These are phyloP conservation scores for Sporothrix brunneoviolacea DNA, from an alignment of 2,329 filamentous ascomycete species.

Conservation along the genomic window DNA sequence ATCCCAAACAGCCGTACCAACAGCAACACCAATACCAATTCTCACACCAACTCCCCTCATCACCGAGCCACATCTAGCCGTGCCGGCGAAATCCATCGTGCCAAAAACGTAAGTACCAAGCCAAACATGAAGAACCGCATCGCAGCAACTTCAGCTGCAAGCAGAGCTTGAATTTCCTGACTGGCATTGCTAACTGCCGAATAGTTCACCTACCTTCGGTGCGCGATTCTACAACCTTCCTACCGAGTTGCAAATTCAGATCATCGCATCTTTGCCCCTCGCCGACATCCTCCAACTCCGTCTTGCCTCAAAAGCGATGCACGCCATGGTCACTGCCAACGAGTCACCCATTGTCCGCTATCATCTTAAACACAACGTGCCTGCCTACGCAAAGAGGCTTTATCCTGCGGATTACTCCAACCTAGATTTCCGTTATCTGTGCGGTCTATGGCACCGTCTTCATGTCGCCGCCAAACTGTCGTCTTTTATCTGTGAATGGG, in stretches of 20 bases:
- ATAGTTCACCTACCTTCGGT: slow-evolving; percentile 40
- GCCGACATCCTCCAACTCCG: slow-evolving; percentile 55
- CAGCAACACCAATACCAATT: not conserved
- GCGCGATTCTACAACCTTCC: slow-evolving; percentile 53
- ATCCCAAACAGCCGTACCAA: not conserved
- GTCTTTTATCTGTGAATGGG: slow-evolving; percentile 56
- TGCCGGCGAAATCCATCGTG: not conserved
- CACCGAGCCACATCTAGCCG: not conserved
- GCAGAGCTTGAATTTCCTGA: too few species aligned
- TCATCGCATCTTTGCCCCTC: slow-evolving; percentile 53
- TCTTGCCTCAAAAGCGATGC: slow-evolving; percentile 52
- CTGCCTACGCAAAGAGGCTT: slow-evolving; percentile 52
- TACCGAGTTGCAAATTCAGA: slow-evolving; percentile 56
- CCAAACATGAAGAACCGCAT: too few species aligned
- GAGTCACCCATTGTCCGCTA: slow-evolving; percentile 56
- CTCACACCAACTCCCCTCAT: not conserved
- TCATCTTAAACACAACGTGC: slow-evolving; percentile 53
- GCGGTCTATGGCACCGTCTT: slow-evolving; percentile 58
- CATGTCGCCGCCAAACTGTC: slow-evolving; percentile 59
- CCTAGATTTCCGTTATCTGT: slow-evolving; percentile 54
- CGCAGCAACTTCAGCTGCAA: too few species aligned
- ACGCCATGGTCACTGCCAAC: slow-evolving; percentile 52
- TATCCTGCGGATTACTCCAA: slow-evolving; percentile 47
- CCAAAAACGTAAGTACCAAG: not conserved
- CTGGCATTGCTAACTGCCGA: slow-evolving; percentile 6